Base-by-base conservation (phyloP, 495 filamentous ascomycete genomes). In the Astrothelium subdiscretum region DNA sequence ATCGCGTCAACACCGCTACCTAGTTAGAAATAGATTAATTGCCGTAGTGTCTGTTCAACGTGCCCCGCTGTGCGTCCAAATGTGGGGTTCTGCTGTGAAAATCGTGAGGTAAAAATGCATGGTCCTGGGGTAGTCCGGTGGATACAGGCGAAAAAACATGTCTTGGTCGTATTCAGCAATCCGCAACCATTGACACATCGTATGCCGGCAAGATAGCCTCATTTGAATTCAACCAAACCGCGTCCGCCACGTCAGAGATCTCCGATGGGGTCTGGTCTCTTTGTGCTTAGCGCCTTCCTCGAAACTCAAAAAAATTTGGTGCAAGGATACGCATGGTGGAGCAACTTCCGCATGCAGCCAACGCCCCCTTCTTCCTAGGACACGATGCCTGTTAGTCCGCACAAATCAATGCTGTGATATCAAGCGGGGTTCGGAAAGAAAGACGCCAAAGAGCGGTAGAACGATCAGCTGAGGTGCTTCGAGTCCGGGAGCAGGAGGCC, bases 181-280 rank as follows among this genome's bases (percentile, higher is more conserved):
- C 59, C 32, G 35, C 59, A 38, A 42, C 32, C n/a, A 20, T 61
- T 61, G 32, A 38, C 59, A 48, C 59, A 61, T 31, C 27, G 27
- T 31, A 61, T 31, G 27, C 42, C 59, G 32, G 57, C 31, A 59
- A 59, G 35, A 59, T 42, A 42, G 57, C 57, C 57, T 59, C 35
- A 22, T 59, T 35, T 35, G n/a, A 35, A 59, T 35, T 61, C 40
- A 43, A 61, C 59, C 59, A 61, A 43, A 61, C 59, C 59, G 59
- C 59, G 59, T 48, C 20, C 59, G 59, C 59, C 59, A 61, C 59
- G 59, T 61, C 59, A 61, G 32, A 61, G 59, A 61, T 61, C 59
- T 42, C 18, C 32, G 59, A 61, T 61, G 59, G 59, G 59, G 59
- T 54, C 32, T 43, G 59, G 32, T 48, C 40, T 48, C 29, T 15